Evolutionary conservation across 345 rosid genomes (phyloP), one percentile per base, ranked within the genome.

Genomic region (Aquilaria sinensis): DNA sequence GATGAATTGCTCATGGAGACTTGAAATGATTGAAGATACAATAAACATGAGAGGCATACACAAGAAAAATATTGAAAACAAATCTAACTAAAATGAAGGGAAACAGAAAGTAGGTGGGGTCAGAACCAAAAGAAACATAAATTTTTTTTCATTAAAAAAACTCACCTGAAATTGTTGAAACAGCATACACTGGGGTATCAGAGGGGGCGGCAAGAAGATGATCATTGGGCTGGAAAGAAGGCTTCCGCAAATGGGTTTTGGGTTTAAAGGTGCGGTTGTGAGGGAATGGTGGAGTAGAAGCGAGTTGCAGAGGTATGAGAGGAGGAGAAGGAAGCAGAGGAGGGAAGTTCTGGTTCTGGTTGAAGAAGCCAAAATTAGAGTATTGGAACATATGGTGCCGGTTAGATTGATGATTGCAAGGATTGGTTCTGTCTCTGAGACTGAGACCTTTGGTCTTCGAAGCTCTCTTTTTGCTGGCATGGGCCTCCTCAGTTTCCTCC

Each of bases 241-340:
- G 66, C 73, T 79, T 85, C 53, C 83, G 82, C 54, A 75, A 63
- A 57, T 71, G 89, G 79, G 87, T 61, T 78, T 81, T 73, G 12
- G 90, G 73, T 48, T 62, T 62, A 62, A 73, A 78, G 72, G 70
- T 55, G 13, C 76, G 83, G 75, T 74, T 77, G 51, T 67, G 81
- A 62, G 71, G 73, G 59, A 72, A 37, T 57, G 76, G 75, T 16
- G 84, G 88, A 47, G 80, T 30, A n/a, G 71, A 50, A 74, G 85
- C 80, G 15, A 72, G 80, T 13, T 73, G 87, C 49, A 79, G 76
- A 59, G 88, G 89, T 53, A 80, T 66, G 31, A 79, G 75, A 70
- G 85, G 81, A 75, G 85, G 91, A 6, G 62, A 74, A 51, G 85
- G 97, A 63, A 79, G 91, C 70, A 78, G 81, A 69, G 83, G 83